A percentile compares a stretch with the other conserved stretches of the same genome.
phyloP scores from a whole-genome alignment of 2,329 filamentous ascomycete species.

The Periglandula ipomoeae region DNA sequence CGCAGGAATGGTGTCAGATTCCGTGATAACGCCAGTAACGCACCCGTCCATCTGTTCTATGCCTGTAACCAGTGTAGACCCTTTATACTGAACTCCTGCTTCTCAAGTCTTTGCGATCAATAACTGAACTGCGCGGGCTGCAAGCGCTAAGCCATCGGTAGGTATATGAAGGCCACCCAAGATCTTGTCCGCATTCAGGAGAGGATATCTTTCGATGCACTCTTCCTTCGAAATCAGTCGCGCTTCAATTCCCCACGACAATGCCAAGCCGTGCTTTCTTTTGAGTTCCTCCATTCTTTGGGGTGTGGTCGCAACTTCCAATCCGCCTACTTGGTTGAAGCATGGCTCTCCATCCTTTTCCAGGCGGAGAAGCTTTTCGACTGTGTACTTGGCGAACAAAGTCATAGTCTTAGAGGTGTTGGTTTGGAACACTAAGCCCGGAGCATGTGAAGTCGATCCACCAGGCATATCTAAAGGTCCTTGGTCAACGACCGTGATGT shows the following conservation, averaged over 20 bases:
- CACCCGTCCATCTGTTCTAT: constrained; percentile 38
- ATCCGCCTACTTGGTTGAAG: constrained; percentile 54
- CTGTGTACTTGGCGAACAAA: constrained; percentile 49
- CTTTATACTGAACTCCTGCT: constrained; percentile 50
- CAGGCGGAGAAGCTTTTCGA: constrained; percentile 48
- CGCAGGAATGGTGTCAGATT: constrained; percentile 38
- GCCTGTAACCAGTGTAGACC: constrained; percentile 46
- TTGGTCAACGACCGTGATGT: constrained; percentile 58
- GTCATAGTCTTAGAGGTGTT: constrained; percentile 50
- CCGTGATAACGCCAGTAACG: constrained; percentile 48
- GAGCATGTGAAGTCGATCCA: constrained; percentile 57
- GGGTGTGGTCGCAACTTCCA: constrained; percentile 53
- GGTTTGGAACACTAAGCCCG: constrained; percentile 56
- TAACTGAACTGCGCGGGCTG: constrained; percentile 51
- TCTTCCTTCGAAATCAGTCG: constrained; percentile 41
- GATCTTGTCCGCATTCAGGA: constrained; percentile 41
- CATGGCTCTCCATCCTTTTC: constrained; percentile 29
- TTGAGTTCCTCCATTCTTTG: constrained; percentile 51
- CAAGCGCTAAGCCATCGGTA: constrained; percentile 50
- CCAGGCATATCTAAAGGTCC: constrained; percentile 53
- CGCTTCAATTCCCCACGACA: constrained; percentile 51
- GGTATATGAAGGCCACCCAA: constrained; percentile 53
- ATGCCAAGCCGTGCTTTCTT: constrained; percentile 51
- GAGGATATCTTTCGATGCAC: constrained; percentile 44
- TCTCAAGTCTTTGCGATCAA: constrained; percentile 48